Evolutionary conservation across 1,284 basidiomycete genomes (phyloP), one percentile per base, ranked within the genome.

Genomic region (Tilletiaria anomala): DNA sequence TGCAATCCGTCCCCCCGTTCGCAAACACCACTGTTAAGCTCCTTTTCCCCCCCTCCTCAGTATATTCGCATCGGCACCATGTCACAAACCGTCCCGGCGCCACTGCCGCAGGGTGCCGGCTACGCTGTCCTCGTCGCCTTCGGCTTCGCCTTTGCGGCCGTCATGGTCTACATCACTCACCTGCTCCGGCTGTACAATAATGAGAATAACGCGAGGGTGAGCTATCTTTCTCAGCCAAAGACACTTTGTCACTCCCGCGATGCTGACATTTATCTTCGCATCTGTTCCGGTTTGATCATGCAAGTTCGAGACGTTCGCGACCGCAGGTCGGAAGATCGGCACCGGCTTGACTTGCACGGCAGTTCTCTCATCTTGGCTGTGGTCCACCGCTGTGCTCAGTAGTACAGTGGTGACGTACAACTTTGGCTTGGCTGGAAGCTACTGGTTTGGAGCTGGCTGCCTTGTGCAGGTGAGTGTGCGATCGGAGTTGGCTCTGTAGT

Each of bases 21-120:
- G n/a, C n/a, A n/a, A n/a, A n/a, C n/a, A n/a, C n/a, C n/a, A n/a
- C n/a, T n/a, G n/a, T n/a, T n/a, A n/a, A n/a, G n/a, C n/a, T n/a
- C n/a, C n/a, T n/a, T n/a, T n/a, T n/a, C n/a, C n/a, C n/a, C n/a
- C n/a, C n/a, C n/a, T n/a, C n/a, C n/a, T n/a, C n/a, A n/a, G n/a
- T n/a, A n/a, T n/a, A n/a, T n/a, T n/a, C n/a, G n/a, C n/a, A n/a
- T n/a, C n/a, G 26, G 26, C n/a, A 29, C 26, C 8, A 29, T 29
- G 26, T 12, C 11, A 8, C 11, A 33, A 12, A 16, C 8, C 10
- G 32, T 16, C 10, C 16, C 32, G 6, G 8, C 32, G 6, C 56
- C 58, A 3, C 52, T 63, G 5, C 54, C 50, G 2, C 59, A 66
- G 37, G 59, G 62, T 23, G 53, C 35, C 32, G 60, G 64, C 19